These are phyloP conservation scores for Cordyceps cicadae DNA, from an alignment of 2,329 filamentous ascomycete genomes.

Conservation along the genomic window DNA sequence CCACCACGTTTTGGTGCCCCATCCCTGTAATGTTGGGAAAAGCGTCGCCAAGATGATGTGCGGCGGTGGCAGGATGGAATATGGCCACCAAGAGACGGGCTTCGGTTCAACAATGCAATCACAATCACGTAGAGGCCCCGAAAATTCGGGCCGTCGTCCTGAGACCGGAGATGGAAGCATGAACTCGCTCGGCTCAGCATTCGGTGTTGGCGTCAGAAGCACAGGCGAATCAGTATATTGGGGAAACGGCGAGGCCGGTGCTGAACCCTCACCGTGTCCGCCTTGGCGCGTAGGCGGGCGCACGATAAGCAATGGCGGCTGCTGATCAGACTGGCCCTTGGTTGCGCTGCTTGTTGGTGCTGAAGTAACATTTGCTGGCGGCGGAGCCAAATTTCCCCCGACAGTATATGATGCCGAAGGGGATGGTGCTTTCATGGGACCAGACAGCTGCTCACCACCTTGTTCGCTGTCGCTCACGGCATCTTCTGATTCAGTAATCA, in stretches of 20 bases:
- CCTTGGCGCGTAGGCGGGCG: conserved; percentile 39
- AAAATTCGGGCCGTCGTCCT: conserved; percentile 37
- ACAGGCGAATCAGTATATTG: conserved; percentile 53
- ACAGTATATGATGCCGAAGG: conserved; percentile 27
- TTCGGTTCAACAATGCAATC: conserved; percentile 29
- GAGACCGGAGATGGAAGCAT: conserved; percentile 37
- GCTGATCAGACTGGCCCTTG: conserved; percentile 8
- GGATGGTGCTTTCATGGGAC: conserved; percentile 14
- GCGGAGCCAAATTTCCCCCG: conserved; percentile 34
- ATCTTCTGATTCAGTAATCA: conserved; percentile 4
- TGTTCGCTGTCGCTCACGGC: not conserved
- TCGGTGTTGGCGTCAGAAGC: conserved; percentile 32
- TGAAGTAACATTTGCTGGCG: conserved; percentile 21
- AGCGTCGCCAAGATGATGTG: conserved; percentile 63
- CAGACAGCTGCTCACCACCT: not conserved
- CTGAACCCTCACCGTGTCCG: conserved; percentile 36
- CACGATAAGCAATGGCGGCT: conserved; percentile 28
- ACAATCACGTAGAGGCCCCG: conserved; percentile 34
- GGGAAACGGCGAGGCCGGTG: conserved; percentile 58
- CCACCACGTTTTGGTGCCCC: conserved; percentile 74
- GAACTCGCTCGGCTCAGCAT: conserved; percentile 43
- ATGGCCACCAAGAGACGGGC: conserved; percentile 72
- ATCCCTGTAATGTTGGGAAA: conserved; percentile 79
- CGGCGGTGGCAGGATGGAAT: conserved; percentile 62
- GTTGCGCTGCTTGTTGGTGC: not conserved